Evolutionary conservation across 306 rosid species (phyloP).

Genomic region (Fragaria nilgerrensis): DNA sequence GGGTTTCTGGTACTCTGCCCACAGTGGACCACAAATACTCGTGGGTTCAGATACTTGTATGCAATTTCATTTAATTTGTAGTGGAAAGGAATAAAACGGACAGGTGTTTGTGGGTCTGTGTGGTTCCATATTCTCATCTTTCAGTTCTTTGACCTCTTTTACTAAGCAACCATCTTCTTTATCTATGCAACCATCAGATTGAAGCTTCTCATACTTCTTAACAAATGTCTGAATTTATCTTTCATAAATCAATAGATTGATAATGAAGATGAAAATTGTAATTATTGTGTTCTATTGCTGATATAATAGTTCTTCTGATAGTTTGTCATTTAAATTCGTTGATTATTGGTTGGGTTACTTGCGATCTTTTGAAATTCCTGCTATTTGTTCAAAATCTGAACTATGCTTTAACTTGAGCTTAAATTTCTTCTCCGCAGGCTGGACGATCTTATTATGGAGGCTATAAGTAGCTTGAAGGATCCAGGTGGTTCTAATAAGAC

Average conservation of each 20-base stretch:
- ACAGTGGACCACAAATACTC: too few relatives aligned
- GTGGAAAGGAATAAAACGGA: background rate
- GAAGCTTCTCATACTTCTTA: background rate
- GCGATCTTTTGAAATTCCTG: background rate
- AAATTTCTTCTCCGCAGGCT: slow-evolving; percentile 43
- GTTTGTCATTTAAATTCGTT: background rate
- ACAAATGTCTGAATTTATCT: background rate
- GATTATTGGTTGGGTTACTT: background rate
- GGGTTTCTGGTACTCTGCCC: background rate
- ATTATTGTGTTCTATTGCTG: background rate
- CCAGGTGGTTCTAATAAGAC: slow-evolving; percentile 88
- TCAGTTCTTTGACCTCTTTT: background rate
- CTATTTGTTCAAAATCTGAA: background rate
- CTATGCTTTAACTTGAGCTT: background rate
- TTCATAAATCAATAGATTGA: background rate
- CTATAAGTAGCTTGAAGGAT: slow-evolving; percentile 73
- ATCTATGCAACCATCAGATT: background rate
- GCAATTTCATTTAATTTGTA: background rate
- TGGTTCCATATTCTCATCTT: background rate
- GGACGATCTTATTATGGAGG: slow-evolving; percentile 87
- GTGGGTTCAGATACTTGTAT: background rate
- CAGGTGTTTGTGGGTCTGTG: background rate
- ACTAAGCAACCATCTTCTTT: background rate
- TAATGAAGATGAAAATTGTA: too few relatives aligned
- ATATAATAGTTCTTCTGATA: background rate